These are phyloP conservation scores for Speleostelium caveatum DNA, from an alignment of 78 protist species.

Conservation along the genomic window DNA sequence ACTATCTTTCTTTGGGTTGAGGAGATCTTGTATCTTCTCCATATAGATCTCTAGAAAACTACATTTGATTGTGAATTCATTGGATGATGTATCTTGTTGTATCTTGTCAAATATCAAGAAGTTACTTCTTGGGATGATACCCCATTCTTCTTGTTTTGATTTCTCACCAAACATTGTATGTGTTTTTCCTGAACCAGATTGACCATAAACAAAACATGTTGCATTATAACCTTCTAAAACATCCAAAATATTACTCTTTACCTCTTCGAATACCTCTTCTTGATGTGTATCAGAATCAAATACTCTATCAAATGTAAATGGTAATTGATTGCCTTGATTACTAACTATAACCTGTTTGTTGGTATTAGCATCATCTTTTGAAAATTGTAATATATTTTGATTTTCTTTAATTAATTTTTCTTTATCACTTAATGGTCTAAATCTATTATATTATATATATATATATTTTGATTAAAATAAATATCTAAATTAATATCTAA, in stretches of 20 bases:
- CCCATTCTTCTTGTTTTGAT: slow-evolving; percentile 22
- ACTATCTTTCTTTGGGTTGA: slow-evolving; percentile 56
- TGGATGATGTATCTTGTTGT: slow-evolving; percentile 31
- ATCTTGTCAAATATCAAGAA: slow-evolving; percentile 68
- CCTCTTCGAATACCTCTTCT: slow-evolving; percentile 46
- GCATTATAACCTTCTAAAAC: slow-evolving; percentile 82
- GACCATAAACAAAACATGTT: slow-evolving; percentile 83
- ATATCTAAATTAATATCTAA: too few species aligned
- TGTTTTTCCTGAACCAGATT: slow-evolving; percentile 65
- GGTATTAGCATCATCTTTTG: slow-evolving; percentile 38
- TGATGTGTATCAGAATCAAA: slow-evolving; percentile 53
- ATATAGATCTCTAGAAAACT: slow-evolving; percentile 81
- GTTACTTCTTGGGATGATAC: slow-evolving; percentile 75
- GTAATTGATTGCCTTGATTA: not conserved
- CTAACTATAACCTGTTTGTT: slow-evolving; percentile 32
- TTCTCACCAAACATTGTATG: slow-evolving; percentile 66
- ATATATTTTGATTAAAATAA: too few species aligned
- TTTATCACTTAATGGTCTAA: slow-evolving; percentile 46
- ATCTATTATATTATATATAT: too few species aligned
- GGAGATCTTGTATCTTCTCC: slow-evolving; percentile 77
- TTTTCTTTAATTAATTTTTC: slow-evolving; percentile 23
- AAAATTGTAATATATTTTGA: slow-evolving; percentile 9
- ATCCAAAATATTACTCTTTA: slow-evolving; percentile 28
- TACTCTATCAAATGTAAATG: slow-evolving; percentile 74
- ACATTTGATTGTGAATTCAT: slow-evolving; percentile 74